phyloP scores from a whole-genome alignment of 805 yeast species.

The Huiozyma sinensis region DNA sequence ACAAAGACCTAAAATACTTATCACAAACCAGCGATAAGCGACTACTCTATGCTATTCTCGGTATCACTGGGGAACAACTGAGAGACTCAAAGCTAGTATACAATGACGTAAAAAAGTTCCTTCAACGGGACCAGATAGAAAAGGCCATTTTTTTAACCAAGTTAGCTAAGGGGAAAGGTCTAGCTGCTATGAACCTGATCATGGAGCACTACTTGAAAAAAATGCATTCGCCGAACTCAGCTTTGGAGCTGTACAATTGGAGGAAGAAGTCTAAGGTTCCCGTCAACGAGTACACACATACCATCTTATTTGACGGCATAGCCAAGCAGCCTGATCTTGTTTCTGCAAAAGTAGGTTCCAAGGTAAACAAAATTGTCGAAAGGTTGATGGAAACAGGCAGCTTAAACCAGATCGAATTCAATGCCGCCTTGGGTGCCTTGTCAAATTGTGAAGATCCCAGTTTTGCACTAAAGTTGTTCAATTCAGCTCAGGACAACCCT shows the following conservation, averaged over 20 bases:
- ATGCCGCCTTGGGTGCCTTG: constrained; percentile 37
- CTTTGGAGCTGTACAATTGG: constrained; percentile 40
- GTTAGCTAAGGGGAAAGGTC: constrained; percentile 39
- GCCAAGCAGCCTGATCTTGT: constrained; percentile 27
- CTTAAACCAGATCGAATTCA: constrained; percentile 34
- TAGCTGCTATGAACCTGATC: constrained; percentile 55
- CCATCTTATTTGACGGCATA: constrained; percentile 37
- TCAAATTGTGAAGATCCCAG: constrained; percentile 32
- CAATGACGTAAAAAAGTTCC: constrained; percentile 41
- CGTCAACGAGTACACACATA: constrained; percentile 38
- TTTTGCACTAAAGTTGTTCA: constrained; percentile 31
- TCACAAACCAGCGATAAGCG: constrained; percentile 32
- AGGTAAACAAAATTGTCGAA: constrained; percentile 26
- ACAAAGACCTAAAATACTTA: constrained; percentile 26
- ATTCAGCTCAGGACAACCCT: constrained; percentile 9
- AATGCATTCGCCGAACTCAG: constrained; percentile 35
- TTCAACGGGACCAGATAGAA: constrained; percentile 37
- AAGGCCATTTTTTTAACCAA: constrained; percentile 46
- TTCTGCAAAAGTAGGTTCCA: constrained; percentile 27
- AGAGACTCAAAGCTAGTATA: constrained; percentile 48
- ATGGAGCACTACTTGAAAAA: constrained; percentile 37
- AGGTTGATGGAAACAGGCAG: constrained; percentile 23
- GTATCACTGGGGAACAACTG: constrained; percentile 47
- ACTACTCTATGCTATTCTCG: constrained; percentile 44
- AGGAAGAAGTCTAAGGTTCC: constrained; percentile 54